These are phyloP conservation scores for Curvularia hawaiiensis DNA, from an alignment of 2,329 filamentous ascomycete genomes.

Conservation along the genomic window DNA sequence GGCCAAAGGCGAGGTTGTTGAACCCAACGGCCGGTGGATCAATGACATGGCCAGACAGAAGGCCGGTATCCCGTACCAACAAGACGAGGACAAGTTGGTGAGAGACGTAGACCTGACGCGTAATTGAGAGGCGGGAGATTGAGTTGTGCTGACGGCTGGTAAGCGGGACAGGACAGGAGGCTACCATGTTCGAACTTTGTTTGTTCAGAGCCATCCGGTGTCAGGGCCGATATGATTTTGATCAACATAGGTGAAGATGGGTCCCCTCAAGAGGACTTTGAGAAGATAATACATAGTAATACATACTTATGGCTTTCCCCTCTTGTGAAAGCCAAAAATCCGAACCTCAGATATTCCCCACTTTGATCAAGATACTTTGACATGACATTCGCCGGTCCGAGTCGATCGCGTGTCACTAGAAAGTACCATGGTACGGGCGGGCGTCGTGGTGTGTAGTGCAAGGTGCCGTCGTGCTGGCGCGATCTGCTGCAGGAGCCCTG, in stretches of 20 bases:
- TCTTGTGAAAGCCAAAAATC: neutral
- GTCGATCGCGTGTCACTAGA: neutral
- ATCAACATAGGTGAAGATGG: neutral
- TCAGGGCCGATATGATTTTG: neutral
- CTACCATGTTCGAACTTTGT: neutral
- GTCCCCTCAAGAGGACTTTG: neutral
- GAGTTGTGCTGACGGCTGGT: neutral
- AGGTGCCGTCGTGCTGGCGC: neutral
- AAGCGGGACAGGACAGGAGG: neutral
- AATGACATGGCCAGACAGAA: conserved; percentile 74
- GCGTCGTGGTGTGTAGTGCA: conserved; percentile 4
- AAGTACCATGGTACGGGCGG: neutral
- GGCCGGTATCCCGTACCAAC: conserved; percentile 63
- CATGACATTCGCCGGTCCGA: neutral
- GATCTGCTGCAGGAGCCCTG: conserved; percentile 7
- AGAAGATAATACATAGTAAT: neutral
- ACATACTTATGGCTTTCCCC: neutral
- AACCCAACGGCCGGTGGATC: conserved; percentile 69
- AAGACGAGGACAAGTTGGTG: conserved; percentile 67
- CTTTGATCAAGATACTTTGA: neutral
- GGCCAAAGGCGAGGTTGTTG: conserved; percentile 61
- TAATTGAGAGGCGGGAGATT: neutral
- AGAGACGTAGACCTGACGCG: conserved; percentile 10
- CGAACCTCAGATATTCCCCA: neutral
- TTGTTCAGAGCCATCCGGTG: neutral